phyloP scores from a whole-genome alignment of 2,329 filamentous ascomycete species.

The Xylariaceae sp. region DNA sequence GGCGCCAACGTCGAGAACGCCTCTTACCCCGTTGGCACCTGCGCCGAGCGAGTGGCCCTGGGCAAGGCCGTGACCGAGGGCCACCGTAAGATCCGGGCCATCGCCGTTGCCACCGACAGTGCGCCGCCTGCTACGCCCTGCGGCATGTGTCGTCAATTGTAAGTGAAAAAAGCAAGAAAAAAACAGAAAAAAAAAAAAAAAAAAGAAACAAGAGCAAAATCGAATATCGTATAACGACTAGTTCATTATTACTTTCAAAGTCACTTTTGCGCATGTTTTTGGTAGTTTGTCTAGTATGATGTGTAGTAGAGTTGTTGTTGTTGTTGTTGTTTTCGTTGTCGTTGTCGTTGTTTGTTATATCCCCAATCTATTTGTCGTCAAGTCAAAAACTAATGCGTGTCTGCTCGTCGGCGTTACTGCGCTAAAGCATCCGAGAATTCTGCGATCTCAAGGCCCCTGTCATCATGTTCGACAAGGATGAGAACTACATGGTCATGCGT shows the following conservation, averaged over 20 bases:
- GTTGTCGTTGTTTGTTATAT: no score
- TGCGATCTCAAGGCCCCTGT: constrained; percentile 64
- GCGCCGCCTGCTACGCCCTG: constrained; percentile 68
- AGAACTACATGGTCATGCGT: constrained; percentile 62
- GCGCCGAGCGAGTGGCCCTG: constrained; percentile 87
- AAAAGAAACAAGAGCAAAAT: no score
- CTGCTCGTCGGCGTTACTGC: background rate
- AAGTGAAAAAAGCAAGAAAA: constrained; percentile 31
- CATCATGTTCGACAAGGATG: constrained; percentile 87
- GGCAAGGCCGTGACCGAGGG: constrained; percentile 67
- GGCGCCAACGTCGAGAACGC: constrained; percentile 95
- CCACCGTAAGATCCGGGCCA: constrained; percentile 59
- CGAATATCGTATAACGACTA: no score
- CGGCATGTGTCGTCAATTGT: constrained; percentile 95
- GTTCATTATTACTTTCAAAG: background rate
- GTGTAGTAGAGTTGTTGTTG: no score
- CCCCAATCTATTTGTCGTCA: background rate
- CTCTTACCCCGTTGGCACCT: constrained; percentile 88
- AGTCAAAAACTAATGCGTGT: constrained; percentile 1
- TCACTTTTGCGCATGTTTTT: background rate
- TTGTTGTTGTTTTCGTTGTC: no score
- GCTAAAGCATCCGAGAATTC: constrained; percentile 66
- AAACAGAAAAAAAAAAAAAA: no score
- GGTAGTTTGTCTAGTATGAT: no score
- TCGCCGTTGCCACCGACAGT: constrained; percentile 82